Conservation (phyloP, 495 filamentous ascomycete species). For the Xylaria sp. region DNA sequence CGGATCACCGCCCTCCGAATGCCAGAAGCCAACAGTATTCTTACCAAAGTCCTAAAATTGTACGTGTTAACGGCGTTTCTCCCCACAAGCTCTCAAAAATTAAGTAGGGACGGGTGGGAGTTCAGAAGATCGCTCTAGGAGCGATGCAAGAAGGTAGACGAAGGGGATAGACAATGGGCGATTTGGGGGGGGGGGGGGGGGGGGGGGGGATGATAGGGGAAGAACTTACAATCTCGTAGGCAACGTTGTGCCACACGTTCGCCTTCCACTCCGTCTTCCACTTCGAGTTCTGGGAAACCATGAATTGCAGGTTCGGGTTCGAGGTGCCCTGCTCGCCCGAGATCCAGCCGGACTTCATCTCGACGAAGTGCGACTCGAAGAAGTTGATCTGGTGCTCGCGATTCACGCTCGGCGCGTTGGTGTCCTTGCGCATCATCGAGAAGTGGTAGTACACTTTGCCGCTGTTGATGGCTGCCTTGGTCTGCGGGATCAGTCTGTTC, state of each 20-base stretch:
- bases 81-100: neutral
- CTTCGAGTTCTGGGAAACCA: conserved; percentile 49
- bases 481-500: conserved; percentile 68
- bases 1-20: conserved; percentile 64
- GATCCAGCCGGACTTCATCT: conserved; percentile 74
- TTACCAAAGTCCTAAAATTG: conserved; percentile 58
- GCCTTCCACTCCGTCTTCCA: conserved; percentile 57
- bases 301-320: conserved; percentile 58
- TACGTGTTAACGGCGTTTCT: neutral
- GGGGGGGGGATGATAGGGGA: neutral
- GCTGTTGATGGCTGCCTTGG: conserved; percentile 63
- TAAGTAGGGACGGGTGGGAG: neutral
- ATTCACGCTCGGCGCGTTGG: conserved; percentile 64
- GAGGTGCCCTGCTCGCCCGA: conserved; percentile 62
- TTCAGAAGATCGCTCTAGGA: neutral
- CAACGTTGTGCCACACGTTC: conserved; percentile 75
- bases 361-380: conserved; percentile 79
- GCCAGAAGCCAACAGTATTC: conserved; percentile 71
- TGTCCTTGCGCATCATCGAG: conserved; percentile 63
- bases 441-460: conserved; percentile 77
- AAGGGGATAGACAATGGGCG: neutral
- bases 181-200: too few species aligned
- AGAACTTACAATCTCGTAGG: conserved; percentile 60
- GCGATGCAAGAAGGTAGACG: too few species aligned
- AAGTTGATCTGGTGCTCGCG: conserved; percentile 80